phyloP scores from a whole-genome alignment of 2,329 filamentous ascomycete genomes.

The Fusarium musae region DNA sequence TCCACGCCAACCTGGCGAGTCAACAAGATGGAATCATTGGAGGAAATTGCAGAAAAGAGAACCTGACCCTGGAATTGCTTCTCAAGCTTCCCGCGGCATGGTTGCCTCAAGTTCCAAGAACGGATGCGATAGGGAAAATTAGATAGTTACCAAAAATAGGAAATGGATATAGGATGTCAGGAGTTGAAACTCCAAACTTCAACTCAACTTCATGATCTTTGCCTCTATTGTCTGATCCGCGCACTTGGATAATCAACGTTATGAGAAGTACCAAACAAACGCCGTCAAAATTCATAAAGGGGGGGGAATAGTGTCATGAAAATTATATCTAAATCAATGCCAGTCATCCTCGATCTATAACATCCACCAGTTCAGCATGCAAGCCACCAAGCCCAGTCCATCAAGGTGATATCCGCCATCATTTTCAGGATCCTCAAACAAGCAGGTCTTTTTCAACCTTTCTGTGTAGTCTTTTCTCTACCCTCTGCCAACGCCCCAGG shows the following conservation, averaged over 20 bases:
- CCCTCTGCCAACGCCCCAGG: neutral
- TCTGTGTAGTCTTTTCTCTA: neutral
- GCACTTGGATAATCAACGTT: neutral
- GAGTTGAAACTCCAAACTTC: conserved; percentile 17
- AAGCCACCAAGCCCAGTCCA: neutral
- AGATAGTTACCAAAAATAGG: conserved; percentile 31
- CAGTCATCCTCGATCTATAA: conserved; percentile 35
- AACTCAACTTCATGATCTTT: neutral
- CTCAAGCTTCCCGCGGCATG: neutral
- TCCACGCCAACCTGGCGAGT: conserved; percentile 31
- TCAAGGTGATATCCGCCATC: conserved; percentile 2
- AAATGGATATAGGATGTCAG: conserved; percentile 17
- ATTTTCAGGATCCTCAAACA: conserved; percentile 7
- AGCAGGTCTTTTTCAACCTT: neutral
- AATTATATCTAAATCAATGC: conserved; percentile 45
- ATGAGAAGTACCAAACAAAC: neutral
- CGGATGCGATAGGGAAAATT: neutral
- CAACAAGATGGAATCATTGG: conserved; percentile 31
- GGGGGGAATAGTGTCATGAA: conserved; percentile 41
- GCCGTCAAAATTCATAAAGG: conserved; percentile 17
- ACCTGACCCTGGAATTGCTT: neutral
- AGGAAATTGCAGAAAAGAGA: conserved; percentile 13
- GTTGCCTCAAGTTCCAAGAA: neutral
- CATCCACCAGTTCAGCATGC: conserved; percentile 10
- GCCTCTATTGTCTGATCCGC: no score